Percentiles rank a stretch among this genome's conserved stretches.
Evolutionary conservation across 441 rosid species (phyloP).

Genomic region (Populus hybrid): DNA sequence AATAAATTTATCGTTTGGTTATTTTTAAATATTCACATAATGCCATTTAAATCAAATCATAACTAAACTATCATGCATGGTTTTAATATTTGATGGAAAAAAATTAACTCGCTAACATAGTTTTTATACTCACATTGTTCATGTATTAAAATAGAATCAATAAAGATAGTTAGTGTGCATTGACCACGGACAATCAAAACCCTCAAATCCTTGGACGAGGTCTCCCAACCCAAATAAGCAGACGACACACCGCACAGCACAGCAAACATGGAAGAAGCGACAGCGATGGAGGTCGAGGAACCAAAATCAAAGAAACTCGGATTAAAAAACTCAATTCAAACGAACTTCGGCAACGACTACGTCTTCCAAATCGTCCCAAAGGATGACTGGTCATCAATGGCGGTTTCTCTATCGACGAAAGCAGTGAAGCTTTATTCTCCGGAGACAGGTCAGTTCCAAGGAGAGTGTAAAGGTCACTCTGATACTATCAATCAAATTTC

Average conservation of each 20-base stretch:
- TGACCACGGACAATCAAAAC: not conserved
- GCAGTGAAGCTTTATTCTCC: conserved; percentile 81
- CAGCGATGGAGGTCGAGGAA: conserved; percentile 44
- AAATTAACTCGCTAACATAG: too few species aligned
- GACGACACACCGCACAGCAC: not conserved
- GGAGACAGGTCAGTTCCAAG: conserved; percentile 70
- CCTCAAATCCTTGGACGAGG: not conserved
- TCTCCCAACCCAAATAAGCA: not conserved
- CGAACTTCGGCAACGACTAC: conserved; percentile 83
- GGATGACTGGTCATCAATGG: conserved; percentile 83
- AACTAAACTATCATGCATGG: too few species aligned
- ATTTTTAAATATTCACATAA: too few species aligned
- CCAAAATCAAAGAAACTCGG: conserved; percentile 44
- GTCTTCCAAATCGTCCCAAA: conserved; percentile 81
- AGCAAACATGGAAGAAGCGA: conserved; percentile 39
- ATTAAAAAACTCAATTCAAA: conserved; percentile 71
- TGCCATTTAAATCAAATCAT: too few species aligned
- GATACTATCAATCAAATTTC: conserved; percentile 61
- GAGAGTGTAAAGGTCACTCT: conserved; percentile 80
- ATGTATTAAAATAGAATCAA: too few species aligned
- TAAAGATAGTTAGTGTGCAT: too few species aligned
- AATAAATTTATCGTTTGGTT: too few species aligned
- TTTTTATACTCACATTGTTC: too few species aligned
- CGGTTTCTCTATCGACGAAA: conserved; percentile 80
- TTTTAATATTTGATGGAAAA: too few species aligned